Percentiles rank a stretch among this genome's conserved stretches.
These are phyloP conservation scores for Leccinum brunneo-olivaceum DNA, from an alignment of 1,284 basidiomycete genomes.

Conservation along the genomic window DNA sequence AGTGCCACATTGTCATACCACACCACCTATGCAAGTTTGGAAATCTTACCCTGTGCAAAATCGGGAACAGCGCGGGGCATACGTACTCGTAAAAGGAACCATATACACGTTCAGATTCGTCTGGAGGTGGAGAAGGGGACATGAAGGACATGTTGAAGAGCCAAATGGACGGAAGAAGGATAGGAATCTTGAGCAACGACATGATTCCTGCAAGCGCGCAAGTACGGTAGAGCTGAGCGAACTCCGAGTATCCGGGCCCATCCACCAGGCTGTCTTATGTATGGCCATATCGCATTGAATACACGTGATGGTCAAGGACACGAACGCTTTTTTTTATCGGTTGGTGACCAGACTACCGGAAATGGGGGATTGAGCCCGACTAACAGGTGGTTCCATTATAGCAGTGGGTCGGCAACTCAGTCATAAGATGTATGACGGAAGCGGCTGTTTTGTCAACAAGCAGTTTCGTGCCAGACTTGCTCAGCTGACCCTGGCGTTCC, in stretches of 20 bases:
- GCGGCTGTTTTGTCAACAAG: no score
- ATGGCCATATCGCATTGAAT: background rate
- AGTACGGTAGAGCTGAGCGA: background rate
- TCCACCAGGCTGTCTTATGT: conserved; percentile 10
- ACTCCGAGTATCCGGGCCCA: background rate
- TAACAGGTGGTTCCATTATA: no score
- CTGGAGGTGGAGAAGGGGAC: conserved; percentile 18
- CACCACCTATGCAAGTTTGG: background rate
- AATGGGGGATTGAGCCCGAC: no score
- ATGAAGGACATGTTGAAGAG: conserved; percentile 25
- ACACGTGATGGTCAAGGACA: conserved; percentile 19
- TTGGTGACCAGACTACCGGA: conserved; percentile 1
- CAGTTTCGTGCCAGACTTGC: no score
- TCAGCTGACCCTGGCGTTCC: no score
- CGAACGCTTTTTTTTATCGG: background rate
- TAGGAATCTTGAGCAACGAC: conserved; percentile 17
- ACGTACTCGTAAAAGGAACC: conserved; percentile 20
- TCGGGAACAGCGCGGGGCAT: conserved; percentile 16
- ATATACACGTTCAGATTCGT: conserved; percentile 17
- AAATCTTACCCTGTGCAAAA: conserved; percentile 20
- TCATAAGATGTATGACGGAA: no score
- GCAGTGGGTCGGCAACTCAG: no score
- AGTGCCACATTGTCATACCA: background rate
- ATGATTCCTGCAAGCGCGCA: conserved; percentile 7
- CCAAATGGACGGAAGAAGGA: conserved; percentile 25